Evolutionary conservation across 2,329 filamentous ascomycete species (phyloP).

Genomic region (Fusarium bulbicola): DNA sequence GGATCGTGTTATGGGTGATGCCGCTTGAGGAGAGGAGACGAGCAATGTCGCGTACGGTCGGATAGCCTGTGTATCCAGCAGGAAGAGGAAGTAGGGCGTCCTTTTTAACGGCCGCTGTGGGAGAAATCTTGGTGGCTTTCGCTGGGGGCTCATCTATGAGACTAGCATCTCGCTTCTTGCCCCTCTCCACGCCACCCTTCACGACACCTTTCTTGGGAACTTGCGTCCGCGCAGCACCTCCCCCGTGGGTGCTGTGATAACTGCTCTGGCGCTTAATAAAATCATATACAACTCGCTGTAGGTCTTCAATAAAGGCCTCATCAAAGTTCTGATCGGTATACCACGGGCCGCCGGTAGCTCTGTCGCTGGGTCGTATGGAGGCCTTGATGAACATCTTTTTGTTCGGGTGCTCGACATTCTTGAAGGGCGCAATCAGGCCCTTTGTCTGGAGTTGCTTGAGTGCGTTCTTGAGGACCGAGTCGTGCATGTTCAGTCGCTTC

Average conservation of each 20-base stretch:
- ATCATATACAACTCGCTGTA: conserved; percentile 78
- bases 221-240: conserved; percentile 49
- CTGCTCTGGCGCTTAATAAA: conserved; percentile 78
- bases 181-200: conserved; percentile 56
- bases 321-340: conserved; percentile 93
- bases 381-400: conserved; percentile 97
- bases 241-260: conserved; percentile 59
- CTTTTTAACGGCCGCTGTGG: conserved; percentile 40
- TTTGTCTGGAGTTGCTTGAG: conserved; percentile 86
- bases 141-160: conserved; percentile 48
- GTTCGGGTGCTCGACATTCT: conserved; percentile 88
- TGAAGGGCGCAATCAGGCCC: conserved; percentile 86
- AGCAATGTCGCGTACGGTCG: conserved; percentile 82
- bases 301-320: conserved; percentile 82
- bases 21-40: conserved; percentile 73
- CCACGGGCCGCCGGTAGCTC: conserved; percentile 93
- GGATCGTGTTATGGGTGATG: conserved; percentile 76
- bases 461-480: conserved; percentile 80
- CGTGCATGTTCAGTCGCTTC: conserved; percentile 81
- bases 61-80: conserved; percentile 79
- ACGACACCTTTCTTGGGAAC: conserved; percentile 66
- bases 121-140: conserved; percentile 41
- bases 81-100: conserved; percentile 62
- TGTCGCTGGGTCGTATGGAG: conserved; percentile 83
- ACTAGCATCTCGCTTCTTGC: conserved; percentile 62